A percentile compares a stretch with the other conserved stretches of the same genome.
phyloP scores from a whole-genome alignment of 257 asterid genomes.

The Solanum arcanum region DNA sequence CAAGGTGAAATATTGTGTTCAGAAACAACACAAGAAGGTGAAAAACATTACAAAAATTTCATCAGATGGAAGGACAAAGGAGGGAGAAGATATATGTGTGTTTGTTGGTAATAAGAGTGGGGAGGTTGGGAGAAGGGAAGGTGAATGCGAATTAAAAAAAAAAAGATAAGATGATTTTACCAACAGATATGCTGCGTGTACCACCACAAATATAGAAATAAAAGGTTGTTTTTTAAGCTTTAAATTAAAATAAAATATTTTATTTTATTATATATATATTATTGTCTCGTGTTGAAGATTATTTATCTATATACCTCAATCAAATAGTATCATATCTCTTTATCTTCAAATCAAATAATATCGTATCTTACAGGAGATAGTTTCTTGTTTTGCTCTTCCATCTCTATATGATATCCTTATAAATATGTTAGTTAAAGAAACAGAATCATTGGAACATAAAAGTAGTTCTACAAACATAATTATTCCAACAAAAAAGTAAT shows the following conservation, averaged over 20 bases:
- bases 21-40: no score
- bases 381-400: neutral
- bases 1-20: no score
- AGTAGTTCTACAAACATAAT: neutral
- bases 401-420: neutral
- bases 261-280: neutral
- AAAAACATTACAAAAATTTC: no score
- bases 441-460: no score
- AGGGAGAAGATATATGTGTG: neutral
- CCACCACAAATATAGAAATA: neutral
- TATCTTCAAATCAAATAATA: neutral
- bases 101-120: neutral
- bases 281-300: neutral
- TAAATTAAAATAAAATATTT: no score
- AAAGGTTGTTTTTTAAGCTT: neutral
- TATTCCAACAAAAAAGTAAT: neutral
- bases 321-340: neutral
- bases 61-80: no score
- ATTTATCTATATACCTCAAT: neutral
- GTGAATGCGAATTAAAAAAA: neutral
- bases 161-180: neutral
- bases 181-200: neutral
- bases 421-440: neutral
- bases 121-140: neutral
- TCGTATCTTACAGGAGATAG: neutral